Evolutionary conservation across 2,329 filamentous ascomycete species (phyloP), one percentile per base, ranked within the genome.

Genomic region (Gnomoniopsis sp.): DNA sequence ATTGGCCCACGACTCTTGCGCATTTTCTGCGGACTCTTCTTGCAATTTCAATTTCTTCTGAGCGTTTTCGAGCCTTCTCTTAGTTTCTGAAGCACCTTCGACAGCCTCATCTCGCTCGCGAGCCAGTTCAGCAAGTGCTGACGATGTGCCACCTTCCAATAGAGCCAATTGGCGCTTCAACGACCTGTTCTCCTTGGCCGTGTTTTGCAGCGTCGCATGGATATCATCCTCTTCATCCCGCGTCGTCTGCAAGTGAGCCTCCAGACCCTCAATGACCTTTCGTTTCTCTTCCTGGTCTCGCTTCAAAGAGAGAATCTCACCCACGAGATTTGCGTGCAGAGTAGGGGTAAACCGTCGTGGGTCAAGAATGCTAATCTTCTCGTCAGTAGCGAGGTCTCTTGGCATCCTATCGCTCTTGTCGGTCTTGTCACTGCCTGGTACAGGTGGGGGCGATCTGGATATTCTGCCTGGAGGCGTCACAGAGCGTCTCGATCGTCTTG

Each of bases 291-390:
- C 95, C 62, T 98, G 85, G 64, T 99, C 95, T 59, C 95, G 83
- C 22, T 93, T 86, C 52, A 99, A 76, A 2, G 87, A 86, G 43
- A 99, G 78, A 63, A 99, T 99, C 72, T 99, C 95, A 0, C 93
- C 93, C 1, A 99, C 93, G 7, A 99, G 78, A 52, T 91, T 97
- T 10, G 95, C 95, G 72, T 98, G 95, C 12, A 99, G 77, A 0
- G 93, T 98, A 1, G 95, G 95, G 0, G 95, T 99, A 69, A 99
- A 97, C 41, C 95, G 85, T 57, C 93, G 86, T 3, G 95, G 92
- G 69, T 99, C 95, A 33, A 97, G 79, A 22, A 91, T 86, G 65
- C 84, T 82, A 59, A 92, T 86, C 48, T 77, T 84, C 63, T 93
- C 89, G 64, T 93, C 86, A 56, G 76, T 82, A 22, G 78, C 75